These are phyloP conservation scores for Cardamine chenopodiifolia DNA, from an alignment of 345 rosid species.

Conservation along the genomic window DNA sequence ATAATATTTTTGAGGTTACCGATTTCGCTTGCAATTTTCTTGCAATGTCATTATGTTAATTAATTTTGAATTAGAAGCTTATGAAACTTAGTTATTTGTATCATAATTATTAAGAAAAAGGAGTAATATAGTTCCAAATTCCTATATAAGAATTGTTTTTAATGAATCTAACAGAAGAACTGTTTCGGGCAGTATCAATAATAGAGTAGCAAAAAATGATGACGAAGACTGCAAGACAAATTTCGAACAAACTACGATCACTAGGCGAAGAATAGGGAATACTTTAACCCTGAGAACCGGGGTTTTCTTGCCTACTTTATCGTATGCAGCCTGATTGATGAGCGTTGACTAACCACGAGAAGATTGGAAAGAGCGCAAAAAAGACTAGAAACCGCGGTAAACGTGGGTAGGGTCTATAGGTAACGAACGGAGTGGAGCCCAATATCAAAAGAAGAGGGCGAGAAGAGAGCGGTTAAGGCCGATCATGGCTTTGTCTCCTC, in stretches of 20 bases:
- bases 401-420: conserved; percentile 26
- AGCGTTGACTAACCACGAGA: too few species aligned
- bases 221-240: neutral
- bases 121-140: neutral
- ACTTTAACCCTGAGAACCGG: too few species aligned
- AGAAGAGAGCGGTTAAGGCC: conserved; percentile 1
- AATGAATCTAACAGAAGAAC: neutral
- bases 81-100: neutral
- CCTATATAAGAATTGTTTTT: neutral
- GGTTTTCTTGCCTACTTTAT: too few species aligned
- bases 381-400: neutral
- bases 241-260: conserved; percentile 7
- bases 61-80: neutral
- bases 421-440: conserved; percentile 35
- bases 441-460: neutral
- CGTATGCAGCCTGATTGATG: too few species aligned
- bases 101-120: neutral
- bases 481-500: conserved; percentile 41
- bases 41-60: too few species aligned
- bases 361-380: neutral
- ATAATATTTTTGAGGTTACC: too few species aligned
- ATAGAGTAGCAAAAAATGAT: neutral
- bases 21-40: too few species aligned
- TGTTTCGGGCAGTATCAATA: neutral
- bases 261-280: too few species aligned